A percentile compares a stretch with the other conserved stretches of the same genome.
Evolutionary conservation across 306 rosid genomes (phyloP).

Genomic region (Dicorynia guianensis): DNA sequence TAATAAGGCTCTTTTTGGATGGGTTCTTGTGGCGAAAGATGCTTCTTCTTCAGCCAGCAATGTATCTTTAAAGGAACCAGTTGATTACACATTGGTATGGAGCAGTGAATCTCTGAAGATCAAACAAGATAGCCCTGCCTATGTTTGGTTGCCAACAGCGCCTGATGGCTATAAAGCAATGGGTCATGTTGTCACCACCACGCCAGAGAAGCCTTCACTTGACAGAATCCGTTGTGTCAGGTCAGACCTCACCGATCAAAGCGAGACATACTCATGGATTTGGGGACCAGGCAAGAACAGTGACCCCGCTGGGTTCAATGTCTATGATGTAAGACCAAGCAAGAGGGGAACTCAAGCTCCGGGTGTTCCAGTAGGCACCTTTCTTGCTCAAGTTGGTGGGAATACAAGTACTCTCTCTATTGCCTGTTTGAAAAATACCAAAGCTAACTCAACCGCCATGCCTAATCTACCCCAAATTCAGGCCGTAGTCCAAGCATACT

Average conservation of each 20-base stretch:
- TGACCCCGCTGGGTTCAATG: conserved; percentile 43
- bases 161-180: conserved; percentile 58
- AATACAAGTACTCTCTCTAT: conserved; percentile 4
- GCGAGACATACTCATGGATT: conserved; percentile 52
- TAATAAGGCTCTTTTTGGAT: conserved; percentile 54
- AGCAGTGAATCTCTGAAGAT: conserved; percentile 51
- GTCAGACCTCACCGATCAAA: conserved; percentile 53
- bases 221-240: conserved; percentile 54
- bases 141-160: conserved; percentile 61
- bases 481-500: conserved; percentile 49
- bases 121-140: conserved; percentile 52
- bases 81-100: conserved; percentile 62
- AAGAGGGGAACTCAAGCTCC: conserved; percentile 47
- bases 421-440: conserved; percentile 58
- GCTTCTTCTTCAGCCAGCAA: background rate
- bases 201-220: conserved; percentile 56
- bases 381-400: conserved; percentile 45
- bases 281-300: conserved; percentile 49
- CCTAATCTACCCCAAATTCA: conserved; percentile 51
- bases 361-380: conserved; percentile 57
- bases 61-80: conserved; percentile 45
- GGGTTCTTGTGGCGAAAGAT: conserved; percentile 55
- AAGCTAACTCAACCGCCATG: conserved; percentile 39
- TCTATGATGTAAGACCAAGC: conserved; percentile 48
- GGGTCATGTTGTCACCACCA: conserved; percentile 52